phyloP scores from a whole-genome alignment of 352 stramenopile genomes.

The Pythium plurisporium region DNA sequence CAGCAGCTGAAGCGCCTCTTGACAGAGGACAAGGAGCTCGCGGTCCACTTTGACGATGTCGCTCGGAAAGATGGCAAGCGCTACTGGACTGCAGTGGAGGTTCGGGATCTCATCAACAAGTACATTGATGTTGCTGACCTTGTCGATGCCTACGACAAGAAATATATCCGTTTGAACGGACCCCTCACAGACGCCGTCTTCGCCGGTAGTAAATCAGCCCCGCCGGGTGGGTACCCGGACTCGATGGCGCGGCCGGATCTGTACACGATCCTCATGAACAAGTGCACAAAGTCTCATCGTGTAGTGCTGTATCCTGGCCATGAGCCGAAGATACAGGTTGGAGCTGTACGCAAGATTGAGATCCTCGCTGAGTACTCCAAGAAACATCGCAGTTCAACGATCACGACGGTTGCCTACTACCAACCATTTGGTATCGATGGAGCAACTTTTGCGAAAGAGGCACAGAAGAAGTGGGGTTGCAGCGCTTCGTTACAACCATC shows the following conservation, averaged over 20 bases:
- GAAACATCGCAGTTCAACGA: constrained; percentile 59
- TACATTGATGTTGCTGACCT: constrained; percentile 61
- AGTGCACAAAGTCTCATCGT: constrained; percentile 64
- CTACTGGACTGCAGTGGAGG: constrained; percentile 43
- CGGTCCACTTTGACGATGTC: constrained; percentile 20
- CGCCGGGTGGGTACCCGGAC: constrained; percentile 50
- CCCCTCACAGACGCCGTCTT: constrained; percentile 69
- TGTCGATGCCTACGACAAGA: constrained; percentile 55
- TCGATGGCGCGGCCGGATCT: constrained; percentile 55
- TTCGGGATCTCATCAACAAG: constrained; percentile 52
- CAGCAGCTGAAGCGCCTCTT: constrained; percentile 57
- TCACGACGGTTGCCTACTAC: constrained; percentile 70
- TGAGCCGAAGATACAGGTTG: constrained; percentile 53
- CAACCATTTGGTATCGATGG: constrained; percentile 79
- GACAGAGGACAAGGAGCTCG: constrained; percentile 21
- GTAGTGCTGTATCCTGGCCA: constrained; percentile 70
- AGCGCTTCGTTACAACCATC: constrained; percentile 47
- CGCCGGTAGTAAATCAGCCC: constrained; percentile 47
- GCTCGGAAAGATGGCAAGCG: constrained; percentile 35
- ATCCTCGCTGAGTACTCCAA: constrained; percentile 70
- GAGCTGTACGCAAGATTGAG: constrained; percentile 50
- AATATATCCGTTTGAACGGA: constrained; percentile 62
- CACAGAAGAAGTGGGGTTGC: constrained; percentile 81
- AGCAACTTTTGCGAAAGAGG: constrained; percentile 65
- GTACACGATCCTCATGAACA: constrained; percentile 43